Evolutionary conservation across 768 basidiomycete species (phyloP), one percentile per base, ranked within the genome.

Genomic region (Pluteus cervinus): DNA sequence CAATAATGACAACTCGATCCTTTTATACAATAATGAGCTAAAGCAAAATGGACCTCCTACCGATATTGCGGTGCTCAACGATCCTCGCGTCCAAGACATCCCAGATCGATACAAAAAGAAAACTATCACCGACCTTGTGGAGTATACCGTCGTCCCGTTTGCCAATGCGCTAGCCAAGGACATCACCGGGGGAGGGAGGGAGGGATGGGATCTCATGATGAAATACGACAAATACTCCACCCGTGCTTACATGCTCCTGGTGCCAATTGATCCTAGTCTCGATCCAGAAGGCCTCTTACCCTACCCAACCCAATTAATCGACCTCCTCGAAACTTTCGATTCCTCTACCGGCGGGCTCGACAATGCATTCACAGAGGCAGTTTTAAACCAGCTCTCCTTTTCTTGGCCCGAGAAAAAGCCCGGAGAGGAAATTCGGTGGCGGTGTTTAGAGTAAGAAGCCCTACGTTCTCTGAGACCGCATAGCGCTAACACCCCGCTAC

Each of bases 271-370:
- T n/a, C 25, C 44, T 12, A n/a, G n/a, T n/a, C n/a, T n/a, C n/a
- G n/a, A n/a, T n/a, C n/a, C n/a, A n/a, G n/a, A n/a, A n/a, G n/a
- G n/a, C n/a, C n/a, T n/a, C n/a, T n/a, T n/a, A n/a, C n/a, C n/a
- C n/a, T 44, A 44, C 24, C 43, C 50, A 2, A 38, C 44, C 8
- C 21, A 45, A 10, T 47, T 58, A 5, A 44, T 65, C 14, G 57
- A 64, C 30, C 67, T 58, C 52, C 44, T 51, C 37, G 58, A 60
- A 29, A 62, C 57, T 11, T 56, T 66, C 7, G 53, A 49, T 15
- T 49, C 42, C 9, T 52, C 47, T 4, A 54, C 54, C 4, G 55
- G 52, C 4, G 49, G 46, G 31, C 67, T 57, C 40, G 58, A 68
- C 39, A 49, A 50, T 6, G 52, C 58, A 10, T 50, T 67, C 24